These are phyloP conservation scores for Lonicera japonica DNA, from an alignment of 129 eudicot species.

Conservation along the genomic window DNA sequence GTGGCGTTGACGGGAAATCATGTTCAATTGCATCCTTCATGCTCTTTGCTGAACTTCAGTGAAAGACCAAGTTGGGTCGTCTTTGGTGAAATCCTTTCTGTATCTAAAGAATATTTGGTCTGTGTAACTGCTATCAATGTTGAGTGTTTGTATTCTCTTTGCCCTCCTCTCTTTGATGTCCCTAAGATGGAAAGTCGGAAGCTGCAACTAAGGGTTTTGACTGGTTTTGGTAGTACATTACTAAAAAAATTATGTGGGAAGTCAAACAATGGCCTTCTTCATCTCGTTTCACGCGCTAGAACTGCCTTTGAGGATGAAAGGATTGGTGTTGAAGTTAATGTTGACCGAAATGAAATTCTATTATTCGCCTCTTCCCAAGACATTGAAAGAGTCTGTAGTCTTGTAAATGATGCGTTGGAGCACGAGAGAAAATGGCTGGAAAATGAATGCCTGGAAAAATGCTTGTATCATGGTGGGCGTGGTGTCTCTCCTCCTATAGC, in stretches of 20 bases:
- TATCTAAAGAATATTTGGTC: slow-evolving; percentile 54
- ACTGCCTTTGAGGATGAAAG: slow-evolving; percentile 45
- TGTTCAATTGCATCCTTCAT: slow-evolving; percentile 79
- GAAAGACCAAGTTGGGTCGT: slow-evolving; percentile 82
- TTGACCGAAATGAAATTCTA: slow-evolving; percentile 45
- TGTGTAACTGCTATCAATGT: slow-evolving; percentile 66
- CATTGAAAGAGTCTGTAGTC: slow-evolving; percentile 41
- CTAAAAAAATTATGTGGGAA: slow-evolving; percentile 81
- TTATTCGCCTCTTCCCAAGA: slow-evolving; percentile 52
- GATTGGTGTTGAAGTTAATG: slow-evolving; percentile 60
- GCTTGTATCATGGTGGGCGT: slow-evolving; percentile 55
- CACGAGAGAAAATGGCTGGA: slow-evolving; percentile 53
- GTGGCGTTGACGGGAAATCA: slow-evolving; percentile 61
- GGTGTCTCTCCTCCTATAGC: slow-evolving; percentile 57
- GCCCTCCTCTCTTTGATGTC: slow-evolving; percentile 58
- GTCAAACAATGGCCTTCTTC: slow-evolving; percentile 35
- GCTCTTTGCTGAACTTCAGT: slow-evolving; percentile 59
- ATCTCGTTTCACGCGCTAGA: slow-evolving; percentile 51
- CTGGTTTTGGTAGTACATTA: slow-evolving; percentile 51
- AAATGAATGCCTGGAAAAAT: slow-evolving; percentile 77
- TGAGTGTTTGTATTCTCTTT: slow-evolving; percentile 37
- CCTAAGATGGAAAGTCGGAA: slow-evolving; percentile 35
- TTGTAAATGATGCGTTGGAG: slow-evolving; percentile 41
- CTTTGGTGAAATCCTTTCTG: slow-evolving; percentile 72
- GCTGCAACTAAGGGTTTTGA: slow-evolving; percentile 43